A percentile compares a stretch with the other conserved stretches of the same genome.
These are phyloP conservation scores for Micractinium conductrix DNA, from an alignment of 139 green algal species.

Conservation along the genomic window DNA sequence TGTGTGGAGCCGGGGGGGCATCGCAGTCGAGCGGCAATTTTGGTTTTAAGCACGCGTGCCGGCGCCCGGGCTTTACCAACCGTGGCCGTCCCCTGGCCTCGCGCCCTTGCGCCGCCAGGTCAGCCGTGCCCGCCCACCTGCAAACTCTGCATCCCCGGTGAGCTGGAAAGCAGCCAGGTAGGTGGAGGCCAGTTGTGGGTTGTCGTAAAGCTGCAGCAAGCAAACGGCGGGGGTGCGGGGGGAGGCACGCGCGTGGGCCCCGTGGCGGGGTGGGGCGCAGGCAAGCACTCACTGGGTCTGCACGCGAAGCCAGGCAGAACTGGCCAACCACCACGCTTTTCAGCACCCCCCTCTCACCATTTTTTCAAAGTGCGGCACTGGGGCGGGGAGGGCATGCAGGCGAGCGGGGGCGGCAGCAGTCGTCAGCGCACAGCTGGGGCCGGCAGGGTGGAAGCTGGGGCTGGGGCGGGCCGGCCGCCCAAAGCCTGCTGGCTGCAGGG, in stretches of 20 bases:
- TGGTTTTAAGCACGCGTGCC: too few species aligned
- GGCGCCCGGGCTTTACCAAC: too few species aligned
- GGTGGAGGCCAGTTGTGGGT: slow-evolving; percentile 77
- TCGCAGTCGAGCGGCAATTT: too few species aligned
- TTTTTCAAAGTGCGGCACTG: slow-evolving; percentile 95
- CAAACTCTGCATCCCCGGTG: slow-evolving; percentile 57
- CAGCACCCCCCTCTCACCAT: slow-evolving; percentile 54
- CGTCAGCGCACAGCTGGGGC: too few species aligned
- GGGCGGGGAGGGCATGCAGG: too few species aligned
- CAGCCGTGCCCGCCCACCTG: slow-evolving; percentile 5
- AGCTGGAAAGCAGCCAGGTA: slow-evolving; percentile 80
- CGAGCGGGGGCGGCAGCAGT: too few species aligned
- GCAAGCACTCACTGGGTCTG: neutral
- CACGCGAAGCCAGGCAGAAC: neutral
- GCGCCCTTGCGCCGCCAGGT: too few species aligned
- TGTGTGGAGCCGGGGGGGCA: too few species aligned
- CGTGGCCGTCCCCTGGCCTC: too few species aligned
- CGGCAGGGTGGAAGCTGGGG: too few species aligned
- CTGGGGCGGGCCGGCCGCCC: too few species aligned
- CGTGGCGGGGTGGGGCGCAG: neutral
- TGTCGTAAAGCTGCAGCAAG: slow-evolving; percentile 76
- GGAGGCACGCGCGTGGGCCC: neutral
- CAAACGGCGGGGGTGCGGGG: neutral
- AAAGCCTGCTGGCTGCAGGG: too few species aligned
- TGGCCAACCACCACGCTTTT: neutral